Base-by-base conservation (phyloP, 768 basidiomycete genomes). In the Suillus tomentosus region DNA sequence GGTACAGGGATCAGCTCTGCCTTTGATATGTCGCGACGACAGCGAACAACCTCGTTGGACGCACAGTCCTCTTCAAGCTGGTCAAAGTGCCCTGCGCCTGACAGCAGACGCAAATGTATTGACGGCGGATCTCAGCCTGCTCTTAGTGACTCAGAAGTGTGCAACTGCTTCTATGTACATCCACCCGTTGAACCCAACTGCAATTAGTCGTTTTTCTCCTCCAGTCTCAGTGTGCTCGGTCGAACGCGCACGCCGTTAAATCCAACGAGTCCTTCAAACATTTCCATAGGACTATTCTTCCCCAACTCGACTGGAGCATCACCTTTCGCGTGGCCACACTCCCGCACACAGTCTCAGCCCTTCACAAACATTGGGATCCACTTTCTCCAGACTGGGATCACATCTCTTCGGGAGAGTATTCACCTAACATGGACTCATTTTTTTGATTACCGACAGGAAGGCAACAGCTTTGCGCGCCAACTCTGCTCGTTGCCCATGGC, bases 81-180 rank as follows among this genome's bases (percentile, higher is more conserved):
- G 89, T 71, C 83, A 36, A 88, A 85, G 66, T 84, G 89, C 4
- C 90, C 90, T 5, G 77, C 80, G 17, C 90, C 91, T 15, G 87
- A 88, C 7, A 77, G 82, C 54, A 81, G 92, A 61, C 79, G 91
- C 61, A 90, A 83, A 77, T 93, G 92, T 66, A 85, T 91, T 68
- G 90, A 89, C 9, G 88, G 89, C 22, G 83, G 82, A 65, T 78
- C 82, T 36, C 74, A 79, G 50, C 79, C 77, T 31, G 73, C 78
- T 9, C 66, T 73, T 53, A 93, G 91, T 69, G 92, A 94, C 68
- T 87, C 87, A 3, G 92, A 94, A 81, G 92, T 91, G 50, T 58
- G 84, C 68, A 4, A 37, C 27, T 34, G 37, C 11, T 34, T 40
- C 47, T 24, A 48, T 15, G 39, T 53, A n/a, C 43, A 19, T 24